These are phyloP conservation scores for Fusarium verrucosum DNA, from an alignment of 2,329 filamentous ascomycete species.

Conservation along the genomic window DNA sequence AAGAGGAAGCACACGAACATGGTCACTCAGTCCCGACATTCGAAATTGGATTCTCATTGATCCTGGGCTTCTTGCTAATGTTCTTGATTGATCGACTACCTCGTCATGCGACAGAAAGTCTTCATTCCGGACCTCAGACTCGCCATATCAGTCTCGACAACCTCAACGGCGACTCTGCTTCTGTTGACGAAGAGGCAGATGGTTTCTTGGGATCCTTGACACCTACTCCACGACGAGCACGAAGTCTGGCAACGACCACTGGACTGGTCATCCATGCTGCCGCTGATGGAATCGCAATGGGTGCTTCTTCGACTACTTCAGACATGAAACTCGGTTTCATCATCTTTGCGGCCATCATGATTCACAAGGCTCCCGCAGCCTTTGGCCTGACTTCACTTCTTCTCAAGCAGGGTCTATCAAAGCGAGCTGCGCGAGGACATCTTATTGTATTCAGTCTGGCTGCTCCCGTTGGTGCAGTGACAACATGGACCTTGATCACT, in stretches of 20 bases:
- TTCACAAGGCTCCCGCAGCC: slow-evolving; percentile 95
- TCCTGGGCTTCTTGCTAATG: slow-evolving; percentile 94
- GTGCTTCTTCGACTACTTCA: slow-evolving; percentile 81
- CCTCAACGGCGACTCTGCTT: slow-evolving; percentile 64
- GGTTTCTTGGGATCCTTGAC: slow-evolving; percentile 68
- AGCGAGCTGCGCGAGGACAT: slow-evolving; percentile 83
- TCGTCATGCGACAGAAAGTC: slow-evolving; percentile 72
- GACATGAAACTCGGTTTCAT: slow-evolving; percentile 84
- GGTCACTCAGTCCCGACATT: slow-evolving; percentile 64
- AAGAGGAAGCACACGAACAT: slow-evolving; percentile 52
- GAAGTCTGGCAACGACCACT: slow-evolving; percentile 82
- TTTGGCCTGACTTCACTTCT: slow-evolving; percentile 93
- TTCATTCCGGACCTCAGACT: slow-evolving; percentile 72
- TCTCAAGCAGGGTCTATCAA: slow-evolving; percentile 89
- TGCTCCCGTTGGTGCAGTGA: slow-evolving; percentile 84
- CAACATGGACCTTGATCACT: slow-evolving; percentile 83
- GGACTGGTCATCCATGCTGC: slow-evolving; percentile 96
- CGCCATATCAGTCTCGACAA: slow-evolving; percentile 91
- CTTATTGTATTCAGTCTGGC: slow-evolving; percentile 91
- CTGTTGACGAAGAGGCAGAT: slow-evolving; percentile 65
- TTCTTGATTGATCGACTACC: slow-evolving; percentile 92
- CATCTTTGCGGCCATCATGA: slow-evolving; percentile 95
- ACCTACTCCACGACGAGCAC: slow-evolving; percentile 66
- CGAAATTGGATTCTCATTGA: slow-evolving; percentile 87
- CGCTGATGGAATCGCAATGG: slow-evolving; percentile 94